Evolutionary conservation across 2,329 filamentous ascomycete species (phyloP), one percentile per base, ranked within the genome.

Genomic region (Immersiporthe knoxdaviesiana): DNA sequence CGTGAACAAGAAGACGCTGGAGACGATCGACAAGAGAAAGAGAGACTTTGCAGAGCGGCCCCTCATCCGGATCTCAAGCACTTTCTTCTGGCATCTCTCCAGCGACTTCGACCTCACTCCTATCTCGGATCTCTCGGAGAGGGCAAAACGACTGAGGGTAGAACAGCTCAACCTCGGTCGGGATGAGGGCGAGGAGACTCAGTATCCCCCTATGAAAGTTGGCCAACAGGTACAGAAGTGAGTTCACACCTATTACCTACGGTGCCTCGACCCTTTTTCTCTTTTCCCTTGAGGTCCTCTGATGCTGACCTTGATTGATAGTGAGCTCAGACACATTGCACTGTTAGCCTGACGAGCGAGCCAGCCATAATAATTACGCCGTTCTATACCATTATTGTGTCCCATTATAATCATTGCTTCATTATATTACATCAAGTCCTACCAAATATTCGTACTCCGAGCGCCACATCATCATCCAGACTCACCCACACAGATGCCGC

Each of bases 31-130:
- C 71, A 75, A 75, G 64, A 81, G 87, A 52, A 78, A 76, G 66
- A 65, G 52, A 0, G 78, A 83, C 56, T 73, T 78, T 14, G 84
- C 85, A 0, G 82, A 84, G 24, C 77, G 86, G 0, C 87, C 87
- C 16, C 80, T 85, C 2, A 76, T 88, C 21, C 81, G 87, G 63
- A 89, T 89, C 75, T 87, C 85, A 47, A 87, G 85, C 63, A 89
- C 87, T 3, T 81, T 88, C 68, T 89, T 89, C 79, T 89, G 85
- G 84, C 87, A 89, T 66, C 78, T 89, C 35, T 82, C 81, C 56
- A 87, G 85, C 24, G 87, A 89, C 73, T 83, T 83, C 68, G 85
- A 88, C 68, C 77, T 89, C 8, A 77, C 74, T 3, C 87, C 87
- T 1, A 80, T 89, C 56, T 83, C 84, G 0, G 76, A 76, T 65